Base-by-base conservation (phyloP, 1,139 yeast genomes). In the Sugiyamaella pinicola region DNA sequence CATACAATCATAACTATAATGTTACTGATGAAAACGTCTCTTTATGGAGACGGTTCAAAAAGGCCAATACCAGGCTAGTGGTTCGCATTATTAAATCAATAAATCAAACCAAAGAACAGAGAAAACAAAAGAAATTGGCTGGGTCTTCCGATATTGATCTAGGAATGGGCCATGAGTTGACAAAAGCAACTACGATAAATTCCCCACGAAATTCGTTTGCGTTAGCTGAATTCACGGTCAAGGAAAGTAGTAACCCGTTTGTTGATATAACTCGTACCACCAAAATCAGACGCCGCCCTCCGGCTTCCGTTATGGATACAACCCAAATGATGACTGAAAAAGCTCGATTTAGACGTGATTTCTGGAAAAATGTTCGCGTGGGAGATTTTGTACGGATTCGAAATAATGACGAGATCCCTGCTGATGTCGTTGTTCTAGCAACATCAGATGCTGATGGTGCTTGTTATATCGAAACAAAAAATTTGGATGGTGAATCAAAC, bases 401-500 rank as follows among this genome's bases (percentile, higher is more conserved):
- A 62, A 85, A 85, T 57, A 86, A 93, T 67, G 97, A 91, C 68
- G 95, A 89, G 70, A 83, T 93, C 24, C 99, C 99, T 2, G 97
- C 97, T 8, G 99, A 93, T 73, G 70, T 91, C 34, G 78, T 89
- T 15, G 73, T 91, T 28, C 66, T 93, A 42, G 81, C 96, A 2
- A 84, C 96, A 0, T 85, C 96, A 0, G 97, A 91, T 67, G 69
- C 79, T 1, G 98, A 93, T 66, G 96, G 96, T 40, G 90, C 85
- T 44, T 91, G 98, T 71, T 91, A 85, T 65, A 84, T 91, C 40
- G 98, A 93, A 70, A 93, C 99, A 1, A 91, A 90, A 65, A 93
- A 93, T 68, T 78, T 93, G 63, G 98, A 93, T 71, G 99, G 99
- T 68, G 99, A 93, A 71, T 89, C 98, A 4, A 93, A 93, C 67